Conservation (phyloP, 148 eudicot species). For the Diospyros lotus region DNA sequence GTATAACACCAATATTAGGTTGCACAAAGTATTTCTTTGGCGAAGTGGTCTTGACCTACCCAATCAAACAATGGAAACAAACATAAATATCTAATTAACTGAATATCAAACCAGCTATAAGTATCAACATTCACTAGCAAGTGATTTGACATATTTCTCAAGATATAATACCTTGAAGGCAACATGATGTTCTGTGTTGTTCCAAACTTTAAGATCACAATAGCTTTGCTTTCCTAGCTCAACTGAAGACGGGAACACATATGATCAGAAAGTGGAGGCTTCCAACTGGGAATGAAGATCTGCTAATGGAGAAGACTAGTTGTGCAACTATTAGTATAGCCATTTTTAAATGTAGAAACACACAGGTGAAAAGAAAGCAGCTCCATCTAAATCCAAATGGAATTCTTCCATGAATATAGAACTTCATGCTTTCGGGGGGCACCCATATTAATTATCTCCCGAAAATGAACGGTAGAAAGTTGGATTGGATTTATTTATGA, state of each 20-base stretch:
- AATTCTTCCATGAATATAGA: background rate
- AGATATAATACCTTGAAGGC: conserved; percentile 74
- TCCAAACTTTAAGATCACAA: conserved; percentile 82
- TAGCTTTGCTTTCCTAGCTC: conserved; percentile 86
- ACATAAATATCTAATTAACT: background rate
- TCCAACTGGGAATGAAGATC: background rate
- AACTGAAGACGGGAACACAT: conserved; percentile 35
- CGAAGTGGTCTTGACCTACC: conserved; percentile 92
- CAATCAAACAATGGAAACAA: conserved; percentile 9
- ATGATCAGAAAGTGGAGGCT: background rate
- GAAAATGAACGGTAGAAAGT: no score
- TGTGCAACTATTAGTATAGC: background rate
- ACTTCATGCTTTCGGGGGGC: background rate
- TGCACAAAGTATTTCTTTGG: conserved; percentile 93
- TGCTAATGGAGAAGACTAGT: background rate
- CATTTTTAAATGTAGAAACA: background rate
- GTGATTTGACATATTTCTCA: background rate
- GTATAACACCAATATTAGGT: conserved; percentile 84
- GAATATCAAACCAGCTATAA: background rate
- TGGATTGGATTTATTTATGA: no score
- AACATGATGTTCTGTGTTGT: conserved; percentile 72
- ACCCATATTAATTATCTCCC: no score
- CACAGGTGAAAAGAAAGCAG: background rate
- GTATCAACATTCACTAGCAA: background rate
- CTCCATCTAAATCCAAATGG: background rate